These are phyloP conservation scores for Aureobasidium sp. DNA, from an alignment of 2,329 filamentous ascomycete genomes.

Conservation along the genomic window DNA sequence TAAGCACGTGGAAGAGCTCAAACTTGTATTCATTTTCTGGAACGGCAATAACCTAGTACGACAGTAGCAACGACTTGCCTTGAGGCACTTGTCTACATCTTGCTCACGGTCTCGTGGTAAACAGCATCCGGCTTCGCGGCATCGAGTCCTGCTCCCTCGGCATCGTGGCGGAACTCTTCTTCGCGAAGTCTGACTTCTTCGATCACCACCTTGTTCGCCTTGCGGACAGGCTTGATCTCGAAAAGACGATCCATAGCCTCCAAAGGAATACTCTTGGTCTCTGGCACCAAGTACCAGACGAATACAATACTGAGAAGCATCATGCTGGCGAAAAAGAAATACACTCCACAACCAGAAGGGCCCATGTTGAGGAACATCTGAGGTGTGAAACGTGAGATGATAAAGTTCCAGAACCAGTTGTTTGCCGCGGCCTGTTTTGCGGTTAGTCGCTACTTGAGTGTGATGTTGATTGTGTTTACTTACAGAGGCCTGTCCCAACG, in stretches of 20 bases:
- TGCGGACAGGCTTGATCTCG: slow-evolving; percentile 36
- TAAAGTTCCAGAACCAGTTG: slow-evolving; percentile 69
- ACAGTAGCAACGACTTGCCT: too few species aligned
- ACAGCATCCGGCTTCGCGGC: slow-evolving; percentile 33
- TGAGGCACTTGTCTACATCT: neutral
- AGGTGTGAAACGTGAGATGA: slow-evolving; percentile 60
- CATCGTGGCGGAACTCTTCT: slow-evolving; percentile 37
- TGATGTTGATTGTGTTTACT: neutral
- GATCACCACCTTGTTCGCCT: slow-evolving; percentile 36
- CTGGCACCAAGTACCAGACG: slow-evolving; percentile 38
- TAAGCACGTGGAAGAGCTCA: too few species aligned
- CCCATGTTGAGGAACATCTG: slow-evolving; percentile 50
- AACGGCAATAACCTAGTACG: too few species aligned
- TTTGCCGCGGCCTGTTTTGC: slow-evolving; percentile 50
- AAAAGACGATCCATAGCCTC: slow-evolving; percentile 43
- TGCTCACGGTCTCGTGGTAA: slow-evolving; percentile 22
- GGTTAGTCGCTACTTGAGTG: neutral
- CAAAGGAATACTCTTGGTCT: slow-evolving; percentile 40
- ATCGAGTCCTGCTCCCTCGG: slow-evolving; percentile 30
- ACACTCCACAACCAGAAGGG: slow-evolving; percentile 32
- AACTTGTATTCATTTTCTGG: too few species aligned
- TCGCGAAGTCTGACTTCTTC: slow-evolving; percentile 29
- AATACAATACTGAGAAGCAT: slow-evolving; percentile 40
- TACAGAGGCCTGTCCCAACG: slow-evolving; percentile 60
- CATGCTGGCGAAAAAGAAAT: slow-evolving; percentile 44